Base-by-base conservation (phyloP, 1,139 yeast species). In the Lodderomyces beijingensis region DNA sequence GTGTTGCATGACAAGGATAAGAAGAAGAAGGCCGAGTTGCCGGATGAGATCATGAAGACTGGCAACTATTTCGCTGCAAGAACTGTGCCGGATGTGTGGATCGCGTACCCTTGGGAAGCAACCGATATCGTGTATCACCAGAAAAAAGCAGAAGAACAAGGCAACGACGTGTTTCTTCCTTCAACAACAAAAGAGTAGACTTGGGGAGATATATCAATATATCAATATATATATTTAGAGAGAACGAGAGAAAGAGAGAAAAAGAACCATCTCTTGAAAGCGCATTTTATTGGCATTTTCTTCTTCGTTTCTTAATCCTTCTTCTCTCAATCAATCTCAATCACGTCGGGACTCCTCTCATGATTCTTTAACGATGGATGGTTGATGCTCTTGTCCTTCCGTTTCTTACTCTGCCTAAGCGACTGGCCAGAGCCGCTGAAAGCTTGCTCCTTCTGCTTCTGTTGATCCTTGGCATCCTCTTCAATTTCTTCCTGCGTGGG, bases 61-160 rank as follows among this genome's bases (percentile, higher is more conserved):
- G 83, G 82, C 35, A 78, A 85, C 57, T 89, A 89, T 61, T 74
- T 87, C 51, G 96, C 95, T 41, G 96, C 96, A 30, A 77, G 91
- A 61, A 75, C 86, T 30, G 91, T 87, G 26, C 94, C 89, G 27
- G 97, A 91, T 57, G 73, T 74, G 47, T 91, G 98, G 98, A 88
- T 87, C 50, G 96, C 96, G 28, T 91, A 91, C 59, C 97, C 97
- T 33, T 91, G 98, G 98, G 96, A 87, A 63, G 79, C 93, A 20
- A 72, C 73, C 39, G 96, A 89, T 62, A 91, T 89, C 56, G 96
- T 85, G 33, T 74, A 70, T 61, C 98, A 89, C 57, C 85, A 94
- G 35, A 69, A 74, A 56, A 73, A 68, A 57, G 96, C 96, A 24
- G 67, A 79, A 41, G 77, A 77, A 51, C 96, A 89, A 62, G 94